Base-by-base conservation (phyloP, 768 basidiomycete genomes). In the Coprinopsis cinerea region DNA sequence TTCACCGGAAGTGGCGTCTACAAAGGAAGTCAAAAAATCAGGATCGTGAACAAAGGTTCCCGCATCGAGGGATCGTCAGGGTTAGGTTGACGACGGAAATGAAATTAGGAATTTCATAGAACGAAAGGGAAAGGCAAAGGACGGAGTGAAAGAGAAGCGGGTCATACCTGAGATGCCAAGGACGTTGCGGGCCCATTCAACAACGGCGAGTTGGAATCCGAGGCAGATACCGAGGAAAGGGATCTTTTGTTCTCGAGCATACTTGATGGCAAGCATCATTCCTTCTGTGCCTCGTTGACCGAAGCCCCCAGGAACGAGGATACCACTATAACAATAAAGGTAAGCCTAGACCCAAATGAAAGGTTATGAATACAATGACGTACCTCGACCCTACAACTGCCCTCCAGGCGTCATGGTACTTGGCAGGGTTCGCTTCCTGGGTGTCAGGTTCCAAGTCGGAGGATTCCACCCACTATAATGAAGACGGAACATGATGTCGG, bases 261-360 rank as follows among this genome's bases (percentile, higher is more conserved):
- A 94, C 67, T 92, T 94, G 66, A 93, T 92, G n/a, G 95, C 95
- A 44, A 93, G 77, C 62, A 97, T 85, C 95, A 99, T 97, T 34
- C 95, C 95, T 67, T 96, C 94, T 0, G 88, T 92, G 18, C 95
- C 95, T 32, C 95, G 88, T 9, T 75, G 69, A 17, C 95, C 95
- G 63, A 99, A 99, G 10, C 95, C 95, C 44, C 95, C 96, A 1
- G 95, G 95, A 13, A 99, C 92, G 48, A 98, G 89, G 60, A 99
- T 92, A 53, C 95, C 96, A 49, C 92, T 93, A 41, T 7, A 17
- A 14, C 6, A 34, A 25, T 20, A 0, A 45, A 13, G 9, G 1
- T 53, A 25, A 27, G 49, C 13, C 3, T 44, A 57, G 39, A 54
- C 60, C 39, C 46, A 39, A 30, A 17, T 28, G 40, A 26, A 23